Base-by-base conservation (phyloP, 257 asterid genomes). In the Mentha longifolia region DNA sequence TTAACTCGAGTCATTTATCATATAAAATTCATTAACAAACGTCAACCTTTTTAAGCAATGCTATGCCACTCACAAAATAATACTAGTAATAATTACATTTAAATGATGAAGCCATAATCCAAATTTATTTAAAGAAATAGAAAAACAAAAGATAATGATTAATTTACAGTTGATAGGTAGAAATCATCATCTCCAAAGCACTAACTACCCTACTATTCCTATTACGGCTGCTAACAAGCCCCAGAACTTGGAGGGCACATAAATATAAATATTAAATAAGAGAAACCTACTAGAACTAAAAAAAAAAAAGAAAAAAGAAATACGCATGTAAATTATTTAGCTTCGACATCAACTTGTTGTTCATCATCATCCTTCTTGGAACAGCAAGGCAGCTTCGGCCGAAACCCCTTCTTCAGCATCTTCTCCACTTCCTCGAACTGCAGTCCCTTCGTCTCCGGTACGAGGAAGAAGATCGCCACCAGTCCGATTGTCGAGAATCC, bases 371-470 rank as follows among this genome's bases (percentile, higher is more conserved):
- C 58, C 2, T 69, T 79, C 71, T 63, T 78, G 10, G 76, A 72
- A 6, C 51, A 5, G 57, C 85, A 64, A 58, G 85, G 80, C 1
- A 75, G 28, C 25, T 54, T 75, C 0, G 97, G 96, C 51, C 56
- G 85, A 25, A 78, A 89, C 3, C 97, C 97, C 68, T 85, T 85
- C 63, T 86, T 76, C 42, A 92, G 86, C 95, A 89, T 79, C 81
- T 77, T 87, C 65, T 92, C 95, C n/a, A 92, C 90, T 72, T 86
- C 87, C 83, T 92, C 98, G 30, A 89, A 78, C 59, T 76, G 90
- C 81, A 92, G 10, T 6, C 96, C 98, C 77, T 88, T 92, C 1
- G 98, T 92, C 78, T 92, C 98, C 2, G 98, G 98, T 3, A 89
- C 96, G 0, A 87, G 11, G 68, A 89, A 85, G 62, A 52, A 89